phyloP scores from a whole-genome alignment of 768 basidiomycete genomes.

The Dentipellis fragilis region DNA sequence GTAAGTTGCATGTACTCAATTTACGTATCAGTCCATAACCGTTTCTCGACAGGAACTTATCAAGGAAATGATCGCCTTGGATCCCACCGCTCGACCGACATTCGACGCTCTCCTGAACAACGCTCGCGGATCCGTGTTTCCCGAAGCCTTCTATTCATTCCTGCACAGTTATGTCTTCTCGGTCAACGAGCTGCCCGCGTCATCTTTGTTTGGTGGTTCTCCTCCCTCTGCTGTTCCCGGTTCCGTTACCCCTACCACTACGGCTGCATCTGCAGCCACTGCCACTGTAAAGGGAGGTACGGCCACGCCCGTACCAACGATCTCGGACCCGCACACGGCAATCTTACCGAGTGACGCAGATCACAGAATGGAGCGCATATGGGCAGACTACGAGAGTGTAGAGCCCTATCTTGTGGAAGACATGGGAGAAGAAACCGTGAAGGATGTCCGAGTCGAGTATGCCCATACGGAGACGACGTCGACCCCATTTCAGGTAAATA shows the following conservation, averaged over 20 bases:
- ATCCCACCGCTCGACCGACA: slow-evolving; percentile 66
- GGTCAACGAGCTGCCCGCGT: slow-evolving; percentile 55
- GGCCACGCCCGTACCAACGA: slow-evolving; percentile 5
- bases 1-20: slow-evolving; percentile 32
- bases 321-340: slow-evolving; percentile 16
- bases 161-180: slow-evolving; percentile 83
- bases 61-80: slow-evolving; percentile 80
- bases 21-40: not conserved
- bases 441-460: slow-evolving; percentile 51
- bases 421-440: slow-evolving; percentile 32
- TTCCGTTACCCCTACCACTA: slow-evolving; percentile 1
- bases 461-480: slow-evolving; percentile 30
- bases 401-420: slow-evolving; percentile 59
- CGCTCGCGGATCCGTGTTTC: slow-evolving; percentile 73
- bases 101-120: slow-evolving; percentile 73
- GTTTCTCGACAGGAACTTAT: slow-evolving; percentile 56
- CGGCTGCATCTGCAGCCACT: slow-evolving; percentile 8
- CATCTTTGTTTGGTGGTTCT: slow-evolving; percentile 27
- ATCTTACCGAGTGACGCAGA: slow-evolving; percentile 76
- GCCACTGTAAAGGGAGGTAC: slow-evolving; percentile 5
- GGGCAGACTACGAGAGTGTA: slow-evolving; percentile 80
- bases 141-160: slow-evolving; percentile 92
- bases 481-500: slow-evolving; percentile 50
- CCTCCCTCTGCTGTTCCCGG: not conserved
- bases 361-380: slow-evolving; percentile 70